Conservation (phyloP, 371 early-diverging fungal species). For the Batrachochytrium dendrobatidis region DNA sequence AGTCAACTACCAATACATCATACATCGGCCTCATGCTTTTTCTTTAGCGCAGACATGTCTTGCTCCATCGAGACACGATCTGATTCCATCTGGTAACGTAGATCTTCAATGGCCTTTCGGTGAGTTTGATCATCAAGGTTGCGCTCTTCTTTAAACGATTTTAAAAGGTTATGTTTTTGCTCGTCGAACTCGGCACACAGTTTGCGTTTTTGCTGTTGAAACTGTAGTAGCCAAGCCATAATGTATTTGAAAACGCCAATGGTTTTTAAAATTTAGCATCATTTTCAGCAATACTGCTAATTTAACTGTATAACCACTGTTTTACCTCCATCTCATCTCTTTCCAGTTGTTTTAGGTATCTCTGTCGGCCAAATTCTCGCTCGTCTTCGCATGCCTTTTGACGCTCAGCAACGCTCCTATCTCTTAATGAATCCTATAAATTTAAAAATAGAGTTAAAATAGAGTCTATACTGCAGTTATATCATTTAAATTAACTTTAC, state of each 20-base stretch:
- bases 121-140: constrained; percentile 15
- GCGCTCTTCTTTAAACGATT: constrained; percentile 22
- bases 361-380: constrained; percentile 41
- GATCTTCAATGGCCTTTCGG: constrained; percentile 25
- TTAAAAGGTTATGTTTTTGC: constrained; percentile 19
- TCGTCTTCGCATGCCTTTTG: constrained; percentile 46
- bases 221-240: constrained; percentile 14
- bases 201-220: constrained; percentile 42
- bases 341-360: constrained; percentile 45
- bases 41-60: constrained; percentile 23
- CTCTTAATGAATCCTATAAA: constrained; percentile 29
- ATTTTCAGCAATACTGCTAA: too few relatives aligned
- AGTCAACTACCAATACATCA: not conserved
- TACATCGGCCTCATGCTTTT: constrained; percentile 11
- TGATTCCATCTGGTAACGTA: constrained; percentile 19
- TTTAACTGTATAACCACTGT: not conserved
- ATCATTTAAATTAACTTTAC: constrained; percentile 8
- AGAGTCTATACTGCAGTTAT: not conserved
- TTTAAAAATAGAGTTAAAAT: not conserved
- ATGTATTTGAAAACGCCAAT: not conserved
- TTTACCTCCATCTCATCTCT: constrained; percentile 46
- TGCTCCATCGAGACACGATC: constrained; percentile 11
- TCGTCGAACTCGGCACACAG: constrained; percentile 35
- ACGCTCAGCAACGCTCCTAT: constrained; percentile 31
- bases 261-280: not conserved